A percentile compares a stretch with the other conserved stretches of the same genome.
These are phyloP conservation scores for Paramecium sexaurelia DNA, from an alignment of 73 alveolate genomes.

Conservation along the genomic window DNA sequence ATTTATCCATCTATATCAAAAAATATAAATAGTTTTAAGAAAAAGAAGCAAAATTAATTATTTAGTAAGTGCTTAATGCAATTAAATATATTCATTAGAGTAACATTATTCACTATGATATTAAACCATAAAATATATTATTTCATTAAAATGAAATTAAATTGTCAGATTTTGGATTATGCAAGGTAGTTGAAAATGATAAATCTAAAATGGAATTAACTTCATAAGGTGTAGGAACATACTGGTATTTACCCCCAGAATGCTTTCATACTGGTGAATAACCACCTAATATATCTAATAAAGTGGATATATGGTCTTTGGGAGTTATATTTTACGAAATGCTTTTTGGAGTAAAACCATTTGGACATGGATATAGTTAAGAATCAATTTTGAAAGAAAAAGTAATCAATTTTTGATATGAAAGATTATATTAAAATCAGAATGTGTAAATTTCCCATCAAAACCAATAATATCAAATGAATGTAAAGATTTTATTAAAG, in stretches of 20 bases:
- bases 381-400: conserved; percentile 89
- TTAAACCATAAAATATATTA: conserved; percentile 96
- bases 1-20: conserved; percentile 80
- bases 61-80: conserved; percentile 91
- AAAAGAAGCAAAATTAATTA: conserved; percentile 97
- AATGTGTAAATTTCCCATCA: neutral
- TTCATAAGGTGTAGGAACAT: conserved; percentile 98
- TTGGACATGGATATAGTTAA: conserved; percentile 92
- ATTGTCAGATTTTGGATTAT: conserved; percentile 98
- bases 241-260: conserved; percentile 99
- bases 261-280: conserved; percentile 89
- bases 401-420: neutral
- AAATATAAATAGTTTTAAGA: conserved; percentile 75
- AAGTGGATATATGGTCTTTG: conserved; percentile 30
- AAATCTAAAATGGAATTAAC: conserved; percentile 93
- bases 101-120: conserved; percentile 95
- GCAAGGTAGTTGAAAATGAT: conserved; percentile 89
- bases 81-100: conserved; percentile 79
- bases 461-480: conserved; percentile 90
- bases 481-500: conserved; percentile 94
- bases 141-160: conserved; percentile 95
- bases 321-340: conserved; percentile 24
- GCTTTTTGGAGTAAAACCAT: conserved; percentile 27
- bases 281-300: conserved; percentile 92
- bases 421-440: neutral